Base-by-base conservation (phyloP, 208 protist genomes). In the Vickermania spadyakhi region DNA sequence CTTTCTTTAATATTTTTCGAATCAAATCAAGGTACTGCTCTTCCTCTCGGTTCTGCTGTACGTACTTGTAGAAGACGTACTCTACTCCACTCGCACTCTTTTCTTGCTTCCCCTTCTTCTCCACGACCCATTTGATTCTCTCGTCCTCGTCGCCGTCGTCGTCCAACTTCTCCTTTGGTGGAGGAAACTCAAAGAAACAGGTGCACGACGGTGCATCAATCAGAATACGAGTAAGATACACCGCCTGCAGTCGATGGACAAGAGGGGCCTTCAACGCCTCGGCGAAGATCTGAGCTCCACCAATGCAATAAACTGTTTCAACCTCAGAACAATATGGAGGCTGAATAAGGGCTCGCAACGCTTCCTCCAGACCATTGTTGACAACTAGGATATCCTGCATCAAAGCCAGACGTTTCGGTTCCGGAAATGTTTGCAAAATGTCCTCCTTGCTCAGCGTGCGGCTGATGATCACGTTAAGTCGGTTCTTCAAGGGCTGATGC, bases 391-490 rank as follows among this genome's bases (percentile, higher is more conserved):
- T 25, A n/a, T 45, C 28, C 42, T 61, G 58, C 18, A 56, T 69
- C n/a, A 70, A 72, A 2, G 29, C 80, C 23, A 58, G 65, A 2
- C 75, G 84, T 59, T 82, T 76, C 26, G 69, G 72, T 41, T 67
- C 75, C 21, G 86, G 72, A 28, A 92, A 41, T 1, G 3, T 42
- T 4, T 36, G 53, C 7, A 93, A 50, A 21, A 88, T 53, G 14
- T 84, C 70, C 21, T 75, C 71, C 14, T 73, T 76, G 1, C 73
- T 79, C 25, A 62, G 28, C 3, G 60, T 89, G 3, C 59, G 50
- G 21, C 82, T 91, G 0, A 97, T 64, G 28, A 98, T 89, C 3
- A 98, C 79, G 66, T 98, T 98, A 7, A 98, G 58, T 0, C 97
- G 87, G 3, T 84, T 84, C 22, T 60, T 57, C 4, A 98, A 78